Percentiles rank a stretch among this genome's conserved stretches.
Evolutionary conservation across 208 protist genomes (phyloP).

Genomic region (Trypanosoma cruzi): DNA sequence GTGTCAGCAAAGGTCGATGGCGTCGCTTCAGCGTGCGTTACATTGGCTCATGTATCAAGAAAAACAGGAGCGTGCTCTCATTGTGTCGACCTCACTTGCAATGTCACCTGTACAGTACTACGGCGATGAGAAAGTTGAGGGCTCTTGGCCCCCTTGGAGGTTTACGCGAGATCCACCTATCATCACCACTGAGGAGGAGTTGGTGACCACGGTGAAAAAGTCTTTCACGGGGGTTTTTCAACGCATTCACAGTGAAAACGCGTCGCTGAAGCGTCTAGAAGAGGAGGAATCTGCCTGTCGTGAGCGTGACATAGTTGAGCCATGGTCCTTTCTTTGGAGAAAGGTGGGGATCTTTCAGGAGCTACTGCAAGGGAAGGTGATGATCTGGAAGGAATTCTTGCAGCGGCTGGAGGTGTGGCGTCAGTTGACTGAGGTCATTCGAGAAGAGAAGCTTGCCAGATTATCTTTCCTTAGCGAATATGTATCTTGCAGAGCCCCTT

Average conservation of each 20-base stretch:
- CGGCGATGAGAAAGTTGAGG: not conserved
- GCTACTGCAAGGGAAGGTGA: slow-evolving; percentile 32
- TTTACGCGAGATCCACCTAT: slow-evolving; percentile 1
- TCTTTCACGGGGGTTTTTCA: slow-evolving; percentile 8
- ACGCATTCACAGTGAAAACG: not conserved
- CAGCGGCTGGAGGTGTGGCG: slow-evolving; percentile 24
- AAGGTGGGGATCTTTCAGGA: slow-evolving; percentile 13
- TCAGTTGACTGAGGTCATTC: slow-evolving; percentile 28
- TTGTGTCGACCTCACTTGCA: slow-evolving; percentile 35
- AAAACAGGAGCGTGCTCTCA: slow-evolving; percentile 45
- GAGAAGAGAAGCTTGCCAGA: slow-evolving; percentile 40
- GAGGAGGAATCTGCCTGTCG: slow-evolving; percentile 7
- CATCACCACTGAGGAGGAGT: slow-evolving; percentile 19
- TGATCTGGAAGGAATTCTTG: slow-evolving; percentile 31
- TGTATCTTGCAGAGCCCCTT: slow-evolving; percentile 48
- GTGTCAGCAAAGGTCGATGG: not conserved
- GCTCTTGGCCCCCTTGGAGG: not conserved
- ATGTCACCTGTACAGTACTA: slow-evolving; percentile 26
- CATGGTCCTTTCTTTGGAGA: not conserved
- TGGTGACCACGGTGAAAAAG: slow-evolving; percentile 3
- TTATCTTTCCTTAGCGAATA: slow-evolving; percentile 42
- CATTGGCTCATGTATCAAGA: slow-evolving; percentile 61
- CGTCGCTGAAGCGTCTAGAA: not conserved
- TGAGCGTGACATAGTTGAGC: slow-evolving; percentile 1
- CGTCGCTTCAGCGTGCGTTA: not conserved